These are phyloP conservation scores for Beauveria medogensis DNA, from an alignment of 2,329 filamentous ascomycete genomes.

Conservation along the genomic window DNA sequence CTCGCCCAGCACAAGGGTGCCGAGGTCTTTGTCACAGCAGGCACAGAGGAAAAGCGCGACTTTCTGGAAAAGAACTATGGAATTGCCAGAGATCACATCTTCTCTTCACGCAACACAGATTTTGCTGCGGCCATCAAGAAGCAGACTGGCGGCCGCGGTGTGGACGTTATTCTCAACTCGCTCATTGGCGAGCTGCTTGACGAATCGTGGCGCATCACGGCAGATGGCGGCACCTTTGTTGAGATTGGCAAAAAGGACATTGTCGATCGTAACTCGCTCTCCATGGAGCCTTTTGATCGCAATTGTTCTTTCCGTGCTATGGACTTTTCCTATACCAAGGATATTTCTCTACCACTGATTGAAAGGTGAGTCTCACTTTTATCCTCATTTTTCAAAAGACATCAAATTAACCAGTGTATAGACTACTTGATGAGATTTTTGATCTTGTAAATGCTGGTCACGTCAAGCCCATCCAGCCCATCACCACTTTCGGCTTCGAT, in stretches of 20 bases:
- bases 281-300: slow-evolving; percentile 28
- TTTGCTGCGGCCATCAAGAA: slow-evolving; percentile 22
- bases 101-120: slow-evolving; percentile 19
- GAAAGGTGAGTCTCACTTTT: not conserved
- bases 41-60: slow-evolving; percentile 22
- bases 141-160: slow-evolving; percentile 21
- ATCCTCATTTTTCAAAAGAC: not conserved
- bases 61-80: slow-evolving; percentile 19
- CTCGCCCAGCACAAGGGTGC: slow-evolving; percentile 20
- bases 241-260: slow-evolving; percentile 28
- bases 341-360: slow-evolving; percentile 12
- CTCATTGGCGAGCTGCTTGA: slow-evolving; percentile 24
- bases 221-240: slow-evolving; percentile 24
- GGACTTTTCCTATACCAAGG: slow-evolving; percentile 11
- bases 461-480: slow-evolving; percentile 17
- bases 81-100: slow-evolving; percentile 24
- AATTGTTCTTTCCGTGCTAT: slow-evolving; percentile 25
- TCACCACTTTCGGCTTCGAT: slow-evolving; percentile 18
- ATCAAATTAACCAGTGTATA: not conserved
- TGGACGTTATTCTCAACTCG: slow-evolving; percentile 28
- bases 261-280: slow-evolving; percentile 14
- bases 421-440: slow-evolving; percentile 13
- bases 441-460: slow-evolving; percentile 14
- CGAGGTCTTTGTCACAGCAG: slow-evolving; percentile 22
- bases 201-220: slow-evolving; percentile 26